Conservation (phyloP, 257 asterid species). For the Misopates orontium region DNA sequence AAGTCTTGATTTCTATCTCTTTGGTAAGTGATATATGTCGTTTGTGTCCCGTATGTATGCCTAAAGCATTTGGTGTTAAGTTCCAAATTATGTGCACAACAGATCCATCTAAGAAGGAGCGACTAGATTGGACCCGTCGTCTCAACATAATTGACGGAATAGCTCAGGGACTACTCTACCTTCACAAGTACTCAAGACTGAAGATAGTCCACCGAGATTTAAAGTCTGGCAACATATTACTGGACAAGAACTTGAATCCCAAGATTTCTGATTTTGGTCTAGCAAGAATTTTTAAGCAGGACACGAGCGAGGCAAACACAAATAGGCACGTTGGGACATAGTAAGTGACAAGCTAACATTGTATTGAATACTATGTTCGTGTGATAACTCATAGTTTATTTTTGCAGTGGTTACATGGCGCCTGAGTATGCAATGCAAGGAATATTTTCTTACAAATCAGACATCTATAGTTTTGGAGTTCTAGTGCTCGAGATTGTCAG, state of each 20-base stretch:
- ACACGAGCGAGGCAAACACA: conserved; percentile 45
- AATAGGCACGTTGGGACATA: conserved; percentile 51
- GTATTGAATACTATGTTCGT: neutral
- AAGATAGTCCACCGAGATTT: conserved; percentile 57
- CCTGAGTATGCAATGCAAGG: conserved; percentile 74
- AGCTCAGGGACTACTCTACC: conserved; percentile 62
- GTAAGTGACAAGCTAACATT: conserved; percentile 32
- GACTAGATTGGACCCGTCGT: conserved; percentile 36
- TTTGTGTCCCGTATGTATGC: neutral
- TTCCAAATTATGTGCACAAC: conserved; percentile 4
- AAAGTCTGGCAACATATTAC: conserved; percentile 54
- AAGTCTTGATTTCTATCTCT: conserved; percentile 60
- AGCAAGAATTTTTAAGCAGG: conserved; percentile 54
- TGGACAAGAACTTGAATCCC: conserved; percentile 57
- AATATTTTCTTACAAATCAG: conserved; percentile 57
- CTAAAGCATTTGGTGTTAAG: neutral
- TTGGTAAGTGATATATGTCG: conserved; percentile 28
- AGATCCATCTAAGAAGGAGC: conserved; percentile 35
- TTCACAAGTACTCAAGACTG: conserved; percentile 58
- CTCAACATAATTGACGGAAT: conserved; percentile 43
- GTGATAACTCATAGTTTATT: neutral
- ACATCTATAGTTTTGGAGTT: conserved; percentile 62
- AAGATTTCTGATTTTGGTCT: conserved; percentile 70
- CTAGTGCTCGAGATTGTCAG: conserved; percentile 55
- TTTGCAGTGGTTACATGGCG: conserved; percentile 65